Evolutionary conservation across 2,329 filamentous ascomycete species (phyloP), one percentile per base, ranked within the genome.

Genomic region (Sporothrix globosa): DNA sequence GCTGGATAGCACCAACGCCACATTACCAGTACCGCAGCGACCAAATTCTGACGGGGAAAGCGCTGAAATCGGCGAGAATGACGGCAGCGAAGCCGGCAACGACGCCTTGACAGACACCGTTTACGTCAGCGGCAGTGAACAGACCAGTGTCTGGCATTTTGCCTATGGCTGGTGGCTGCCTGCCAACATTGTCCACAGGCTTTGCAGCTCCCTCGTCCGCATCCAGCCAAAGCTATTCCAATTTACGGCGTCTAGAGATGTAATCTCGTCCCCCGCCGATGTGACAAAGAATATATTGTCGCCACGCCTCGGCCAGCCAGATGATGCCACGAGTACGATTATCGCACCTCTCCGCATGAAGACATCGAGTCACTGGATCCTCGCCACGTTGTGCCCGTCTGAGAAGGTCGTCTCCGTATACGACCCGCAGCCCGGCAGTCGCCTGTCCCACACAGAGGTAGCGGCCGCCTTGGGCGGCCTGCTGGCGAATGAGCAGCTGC

Each of bases 91-190:
- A 52, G 10, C 5, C 50, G n/a, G 50, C 10, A n/a, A 17, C 10
- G n/a, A 7, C 50, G 6, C 17, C 6, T 21, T n/a, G 50, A 7
- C 50, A 52, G n/a, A 52, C 19, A 11, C 50, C 19, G 24, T 52
- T 11, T 21, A 52, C 17, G 10, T 52, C 19, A n/a, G 19, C 19
- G 50, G 10, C 50, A 52, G 50, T 24, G 50, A 52, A 24, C 50
- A 52, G 50, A 52, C 19, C 19, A 52, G 5, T 24, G 50, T 52
- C n/a, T 52, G 50, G 50, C 50, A 10, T 24, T 52, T 52, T 6
- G 50, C 19, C 50, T 52, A 52, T 11, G 50, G 50, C 50, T 52
- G 50, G 50, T 52, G 50, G 50, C 50, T 52, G 17, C 50, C 50
- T 3, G 11, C 19, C 17, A 10, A 52, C 10, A 11, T 52, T 24